These are phyloP conservation scores for Lepiota venenata DNA, from an alignment of 768 basidiomycete species.

Conservation along the genomic window DNA sequence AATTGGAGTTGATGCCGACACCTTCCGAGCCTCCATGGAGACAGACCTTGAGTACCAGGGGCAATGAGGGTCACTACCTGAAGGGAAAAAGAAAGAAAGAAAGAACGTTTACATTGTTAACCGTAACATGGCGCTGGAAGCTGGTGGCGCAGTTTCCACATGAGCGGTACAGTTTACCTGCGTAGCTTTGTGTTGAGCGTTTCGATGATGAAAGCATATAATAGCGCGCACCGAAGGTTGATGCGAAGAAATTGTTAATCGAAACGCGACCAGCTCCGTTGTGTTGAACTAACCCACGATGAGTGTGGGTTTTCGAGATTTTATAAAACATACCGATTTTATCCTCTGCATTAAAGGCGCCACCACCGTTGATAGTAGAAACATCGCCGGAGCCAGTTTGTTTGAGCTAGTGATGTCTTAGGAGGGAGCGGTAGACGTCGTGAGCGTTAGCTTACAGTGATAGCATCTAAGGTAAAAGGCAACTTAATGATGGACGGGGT, in stretches of 20 bases:
- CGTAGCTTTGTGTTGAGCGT: not conserved
- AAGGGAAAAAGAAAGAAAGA: not conserved
- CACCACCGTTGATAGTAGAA: slow-evolving; percentile 24
- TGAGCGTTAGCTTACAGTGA: not conserved
- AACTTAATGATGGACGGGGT: not conserved
- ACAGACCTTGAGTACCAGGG: slow-evolving; percentile 16
- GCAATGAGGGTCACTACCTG: not conserved
- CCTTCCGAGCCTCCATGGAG: slow-evolving; percentile 19
- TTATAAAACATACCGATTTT: slow-evolving; percentile 20
- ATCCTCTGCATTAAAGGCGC: slow-evolving; percentile 23
- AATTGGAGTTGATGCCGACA: slow-evolving; percentile 27
- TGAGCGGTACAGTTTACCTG: slow-evolving; percentile 25
- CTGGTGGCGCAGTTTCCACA: slow-evolving; percentile 24
- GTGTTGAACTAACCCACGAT: slow-evolving; percentile 22
- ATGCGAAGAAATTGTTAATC: slow-evolving; percentile 25
- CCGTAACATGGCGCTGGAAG: slow-evolving; percentile 21
- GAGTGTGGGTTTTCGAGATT: not conserved
- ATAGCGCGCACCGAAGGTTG: slow-evolving; percentile 19
- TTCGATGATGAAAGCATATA: not conserved
- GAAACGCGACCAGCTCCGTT: slow-evolving; percentile 23
- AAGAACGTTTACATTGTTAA: slow-evolving; percentile 21
- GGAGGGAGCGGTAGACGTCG: not conserved
- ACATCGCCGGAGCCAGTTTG: slow-evolving; percentile 25
- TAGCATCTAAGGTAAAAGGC: not conserved
- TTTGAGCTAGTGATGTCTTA: slow-evolving; percentile 17